These are phyloP conservation scores for Purpureocillium takamizusanense DNA, from an alignment of 2,329 filamentous ascomycete species.

Conservation along the genomic window DNA sequence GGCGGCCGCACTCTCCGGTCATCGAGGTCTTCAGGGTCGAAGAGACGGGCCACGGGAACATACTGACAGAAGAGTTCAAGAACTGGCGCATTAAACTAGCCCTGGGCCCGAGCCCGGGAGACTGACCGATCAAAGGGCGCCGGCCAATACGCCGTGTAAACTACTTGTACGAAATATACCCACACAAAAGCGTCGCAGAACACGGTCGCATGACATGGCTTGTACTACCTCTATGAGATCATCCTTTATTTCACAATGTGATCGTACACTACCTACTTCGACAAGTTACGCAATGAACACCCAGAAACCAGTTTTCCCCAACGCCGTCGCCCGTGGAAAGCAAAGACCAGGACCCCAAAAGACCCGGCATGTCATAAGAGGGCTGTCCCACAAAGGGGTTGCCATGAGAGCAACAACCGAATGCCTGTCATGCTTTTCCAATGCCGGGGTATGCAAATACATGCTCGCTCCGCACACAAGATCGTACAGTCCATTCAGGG, in stretches of 20 bases:
- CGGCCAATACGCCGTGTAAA: too few species aligned
- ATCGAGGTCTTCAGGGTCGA: slow-evolving; percentile 70
- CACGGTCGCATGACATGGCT: neutral
- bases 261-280: slow-evolving; percentile 10
- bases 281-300: slow-evolving; percentile 6
- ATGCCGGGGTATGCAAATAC: slow-evolving; percentile 11
- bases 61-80: slow-evolving; percentile 69
- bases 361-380: neutral
- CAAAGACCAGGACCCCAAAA: slow-evolving; percentile 1
- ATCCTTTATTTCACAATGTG: slow-evolving; percentile 5
- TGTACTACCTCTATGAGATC: neutral
- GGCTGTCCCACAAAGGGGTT: too few species aligned
- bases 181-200: too few species aligned
- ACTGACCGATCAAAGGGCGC: slow-evolving; percentile 5
- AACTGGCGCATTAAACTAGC: slow-evolving; percentile 58
- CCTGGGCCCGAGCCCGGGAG: slow-evolving; percentile 17
- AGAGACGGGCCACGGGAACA: slow-evolving; percentile 65
- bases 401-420: too few species aligned
- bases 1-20: slow-evolving; percentile 48
- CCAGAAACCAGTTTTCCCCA: slow-evolving; percentile 1
- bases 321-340: slow-evolving; percentile 5
- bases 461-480: slow-evolving; percentile 10
- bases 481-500: slow-evolving; percentile 9
- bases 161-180: neutral
- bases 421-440: slow-evolving; percentile 6